Percentiles rank a stretch among this genome's conserved stretches.
Conservation (phyloP, 1,139 yeast genomes). For the Magnusiomyces tetraspermus region DNA sequence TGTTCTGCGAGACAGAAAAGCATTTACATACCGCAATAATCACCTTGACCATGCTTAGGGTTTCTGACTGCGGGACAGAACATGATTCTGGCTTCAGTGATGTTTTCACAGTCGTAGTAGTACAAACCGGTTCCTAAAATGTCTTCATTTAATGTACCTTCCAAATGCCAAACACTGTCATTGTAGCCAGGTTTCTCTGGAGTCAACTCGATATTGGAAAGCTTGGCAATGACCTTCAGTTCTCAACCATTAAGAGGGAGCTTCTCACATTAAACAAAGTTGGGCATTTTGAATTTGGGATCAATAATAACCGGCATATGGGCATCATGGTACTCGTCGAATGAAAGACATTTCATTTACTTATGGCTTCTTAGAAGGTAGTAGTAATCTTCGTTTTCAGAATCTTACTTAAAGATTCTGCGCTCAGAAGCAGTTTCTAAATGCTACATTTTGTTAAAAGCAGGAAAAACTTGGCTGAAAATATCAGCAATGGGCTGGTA, state of each 20-base stretch:
- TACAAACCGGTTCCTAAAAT: conserved; percentile 39
- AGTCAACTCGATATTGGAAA: conserved; percentile 39
- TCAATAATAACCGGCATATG: not conserved
- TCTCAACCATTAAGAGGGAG: conserved; percentile 3
- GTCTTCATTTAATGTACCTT: conserved; percentile 39
- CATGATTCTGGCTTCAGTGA: conserved; percentile 33
- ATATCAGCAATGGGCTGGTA: conserved; percentile 28
- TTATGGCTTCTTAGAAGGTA: no score
- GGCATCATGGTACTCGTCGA: not conserved
- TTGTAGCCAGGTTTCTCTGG: conserved; percentile 36
- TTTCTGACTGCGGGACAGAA: conserved; percentile 32
- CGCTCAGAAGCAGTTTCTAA: not conserved
- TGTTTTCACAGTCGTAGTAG: conserved; percentile 39
- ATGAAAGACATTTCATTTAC: no score
- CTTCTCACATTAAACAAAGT: conserved; percentile 9
- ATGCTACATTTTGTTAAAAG: conserved; percentile 24
- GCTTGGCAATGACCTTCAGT: conserved; percentile 37
- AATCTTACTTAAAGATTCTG: no score
- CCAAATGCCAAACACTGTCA: conserved; percentile 43
- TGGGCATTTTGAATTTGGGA: not conserved
- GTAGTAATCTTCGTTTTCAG: no score
- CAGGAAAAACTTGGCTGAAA: conserved; percentile 30
- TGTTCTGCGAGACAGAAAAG: conserved; percentile 30
- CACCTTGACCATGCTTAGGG: conserved; percentile 36
- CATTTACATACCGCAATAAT: conserved; percentile 24